Conservation (phyloP, 2,329 filamentous ascomycete species). For the Alternaria dauci region DNA sequence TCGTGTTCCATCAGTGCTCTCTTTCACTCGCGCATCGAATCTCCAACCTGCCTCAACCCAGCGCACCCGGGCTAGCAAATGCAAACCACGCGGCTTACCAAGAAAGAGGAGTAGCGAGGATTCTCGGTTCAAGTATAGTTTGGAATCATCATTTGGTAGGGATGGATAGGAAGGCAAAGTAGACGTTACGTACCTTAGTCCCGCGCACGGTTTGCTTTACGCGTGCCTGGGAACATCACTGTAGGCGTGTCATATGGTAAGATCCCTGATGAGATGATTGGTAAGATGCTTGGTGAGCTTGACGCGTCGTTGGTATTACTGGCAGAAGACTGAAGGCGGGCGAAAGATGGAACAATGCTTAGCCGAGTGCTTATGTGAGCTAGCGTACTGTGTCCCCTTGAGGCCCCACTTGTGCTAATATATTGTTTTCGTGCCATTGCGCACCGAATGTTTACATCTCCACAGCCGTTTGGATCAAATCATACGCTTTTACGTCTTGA, state of each 20-base stretch:
- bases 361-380: conserved; percentile 14
- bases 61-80: conserved; percentile 16
- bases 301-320: neutral
- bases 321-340: neutral
- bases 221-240: neutral
- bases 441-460: neutral
- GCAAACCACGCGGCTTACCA: conserved; percentile 18
- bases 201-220: neutral
- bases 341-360: neutral
- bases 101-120: neutral
- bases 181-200: conserved; percentile 3
- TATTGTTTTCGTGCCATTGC: neutral
- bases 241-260: neutral
- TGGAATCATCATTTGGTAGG: conserved; percentile 16
- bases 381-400: neutral
- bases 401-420: neutral
- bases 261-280: neutral
- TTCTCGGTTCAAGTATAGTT: conserved; percentile 29
- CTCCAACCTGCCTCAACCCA: conserved; percentile 1
- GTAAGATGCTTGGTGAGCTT: conserved; percentile 4
- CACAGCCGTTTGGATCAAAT: too few relatives aligned
- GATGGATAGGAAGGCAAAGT: neutral
- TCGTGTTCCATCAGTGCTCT: conserved; percentile 23
- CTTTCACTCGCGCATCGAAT: conserved; percentile 26
- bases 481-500: too few relatives aligned